Percentiles rank a stretch among this genome's conserved stretches.
These are phyloP conservation scores for Tarenaya hassleriana DNA, from an alignment of 345 rosid genomes.

Conservation along the genomic window DNA sequence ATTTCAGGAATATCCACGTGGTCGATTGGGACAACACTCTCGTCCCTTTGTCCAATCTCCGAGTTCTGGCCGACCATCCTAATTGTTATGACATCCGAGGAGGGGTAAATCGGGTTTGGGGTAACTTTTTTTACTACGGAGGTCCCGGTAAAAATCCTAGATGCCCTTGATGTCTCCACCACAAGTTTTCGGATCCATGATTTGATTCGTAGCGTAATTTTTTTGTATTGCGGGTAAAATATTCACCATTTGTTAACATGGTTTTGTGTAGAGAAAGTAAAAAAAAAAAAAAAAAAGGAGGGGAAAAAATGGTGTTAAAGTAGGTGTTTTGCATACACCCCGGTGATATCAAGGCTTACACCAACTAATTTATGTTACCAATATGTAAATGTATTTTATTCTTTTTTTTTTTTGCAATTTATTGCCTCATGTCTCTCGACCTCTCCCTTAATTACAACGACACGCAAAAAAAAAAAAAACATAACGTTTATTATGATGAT, in stretches of 20 bases:
- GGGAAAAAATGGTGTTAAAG: no score
- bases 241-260: no score
- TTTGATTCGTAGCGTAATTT: no score
- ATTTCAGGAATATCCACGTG: constrained; percentile 75
- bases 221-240: no score
- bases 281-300: no score
- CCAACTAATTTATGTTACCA: constrained; percentile 11
- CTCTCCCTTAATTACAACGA: no score
- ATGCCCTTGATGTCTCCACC: constrained; percentile 41
- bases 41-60: constrained; percentile 56
- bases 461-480: no score
- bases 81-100: constrained; percentile 86
- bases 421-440: no score
- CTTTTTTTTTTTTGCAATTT: background rate
- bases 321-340: constrained; percentile 14
- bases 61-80: constrained; percentile 78
- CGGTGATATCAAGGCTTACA: no score
- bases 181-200: no score
- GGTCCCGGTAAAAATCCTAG: constrained; percentile 86
- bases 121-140: constrained; percentile 87
- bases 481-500: no score
- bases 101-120: constrained; percentile 80
- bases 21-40: constrained; percentile 96
- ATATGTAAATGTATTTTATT: constrained; percentile 10
- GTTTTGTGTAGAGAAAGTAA: no score